Percentiles rank a stretch among this genome's conserved stretches.
phyloP scores from a whole-genome alignment of 1,284 basidiomycete species.

The Lentinus polychrous region DNA sequence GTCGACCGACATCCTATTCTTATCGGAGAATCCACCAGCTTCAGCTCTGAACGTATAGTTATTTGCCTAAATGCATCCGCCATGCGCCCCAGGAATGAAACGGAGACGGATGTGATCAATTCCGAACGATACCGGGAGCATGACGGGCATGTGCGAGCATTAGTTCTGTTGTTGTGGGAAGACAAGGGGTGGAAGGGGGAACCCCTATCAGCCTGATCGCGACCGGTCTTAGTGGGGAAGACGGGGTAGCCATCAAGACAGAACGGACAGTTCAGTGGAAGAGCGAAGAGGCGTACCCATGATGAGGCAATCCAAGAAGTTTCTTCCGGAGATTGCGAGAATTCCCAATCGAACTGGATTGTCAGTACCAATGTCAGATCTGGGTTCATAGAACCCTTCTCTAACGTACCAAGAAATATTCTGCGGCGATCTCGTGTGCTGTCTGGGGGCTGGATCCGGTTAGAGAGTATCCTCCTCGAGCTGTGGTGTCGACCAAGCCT shows the following conservation, averaged over 20 bases:
- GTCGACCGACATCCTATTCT: slow-evolving; percentile 50
- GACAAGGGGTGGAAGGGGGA: no score
- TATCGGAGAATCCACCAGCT: slow-evolving; percentile 49
- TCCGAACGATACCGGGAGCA: no score
- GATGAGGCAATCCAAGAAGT: slow-evolving; percentile 57
- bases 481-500: slow-evolving; percentile 40
- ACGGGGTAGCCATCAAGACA: background rate
- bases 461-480: slow-evolving; percentile 42
- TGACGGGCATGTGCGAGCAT: no score
- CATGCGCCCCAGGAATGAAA: background rate
- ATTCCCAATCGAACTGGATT: slow-evolving; percentile 42
- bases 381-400: background rate
- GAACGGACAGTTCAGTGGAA: background rate
- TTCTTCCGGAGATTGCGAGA: slow-evolving; percentile 50
- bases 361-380: background rate
- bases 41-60: slow-evolving; percentile 53
- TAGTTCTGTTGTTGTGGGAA: no score
- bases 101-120: no score
- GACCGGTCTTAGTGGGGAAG: background rate
- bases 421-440: slow-evolving; percentile 38
- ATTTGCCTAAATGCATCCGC: slow-evolving; percentile 35
- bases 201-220: no score
- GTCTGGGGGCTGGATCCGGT: slow-evolving; percentile 35
- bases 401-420: slow-evolving; percentile 33
- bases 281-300: slow-evolving; percentile 33